phyloP scores from a whole-genome alignment of 768 basidiomycete genomes.

The Flagelloscypha sp. region DNA sequence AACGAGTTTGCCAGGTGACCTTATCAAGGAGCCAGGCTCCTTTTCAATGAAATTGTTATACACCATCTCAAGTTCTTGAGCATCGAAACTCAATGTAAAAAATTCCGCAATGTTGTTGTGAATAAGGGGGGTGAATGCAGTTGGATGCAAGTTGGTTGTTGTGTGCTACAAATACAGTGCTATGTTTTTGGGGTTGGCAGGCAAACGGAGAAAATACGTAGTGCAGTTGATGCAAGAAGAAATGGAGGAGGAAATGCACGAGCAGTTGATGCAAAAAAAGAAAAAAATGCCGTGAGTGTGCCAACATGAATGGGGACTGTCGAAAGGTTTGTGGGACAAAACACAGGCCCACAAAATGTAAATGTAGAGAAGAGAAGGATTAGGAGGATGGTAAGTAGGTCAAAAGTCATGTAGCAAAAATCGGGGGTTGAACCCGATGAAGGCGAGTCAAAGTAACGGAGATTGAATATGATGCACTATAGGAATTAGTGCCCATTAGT shows the following conservation, averaged over 20 bases:
- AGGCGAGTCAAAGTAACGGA: constrained; percentile 11
- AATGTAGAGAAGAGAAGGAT: constrained; percentile 14
- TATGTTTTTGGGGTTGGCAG: too few relatives aligned
- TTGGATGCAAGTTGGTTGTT: constrained; percentile 18
- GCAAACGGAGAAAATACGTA: constrained; percentile 4
- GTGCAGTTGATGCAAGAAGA: constrained; percentile 28
- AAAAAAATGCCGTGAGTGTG: constrained; percentile 14
- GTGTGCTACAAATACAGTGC: too few relatives aligned
- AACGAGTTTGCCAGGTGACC: too few relatives aligned
- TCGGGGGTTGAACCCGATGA: constrained; percentile 86
- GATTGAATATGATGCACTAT: constrained; percentile 10
- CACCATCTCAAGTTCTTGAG: too few relatives aligned
- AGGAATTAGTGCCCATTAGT: constrained; percentile 28
- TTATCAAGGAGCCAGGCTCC: too few relatives aligned
- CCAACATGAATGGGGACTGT: constrained; percentile 8
- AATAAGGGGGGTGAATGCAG: constrained; percentile 13
- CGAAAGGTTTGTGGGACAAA: constrained; percentile 10
- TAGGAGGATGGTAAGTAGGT: constrained; percentile 18
- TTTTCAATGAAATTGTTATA: too few relatives aligned
- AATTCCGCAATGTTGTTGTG: constrained; percentile 6
- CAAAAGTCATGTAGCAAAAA: constrained; percentile 35
- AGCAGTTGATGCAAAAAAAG: constrained; percentile 54
- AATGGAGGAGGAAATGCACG: constrained; percentile 18
- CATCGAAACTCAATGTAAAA: too few relatives aligned
- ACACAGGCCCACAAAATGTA: constrained; percentile 15